Percentiles rank a stretch among this genome's conserved stretches.
Conservation (phyloP, 768 basidiomycete genomes). For the Terana coerulea region DNA sequence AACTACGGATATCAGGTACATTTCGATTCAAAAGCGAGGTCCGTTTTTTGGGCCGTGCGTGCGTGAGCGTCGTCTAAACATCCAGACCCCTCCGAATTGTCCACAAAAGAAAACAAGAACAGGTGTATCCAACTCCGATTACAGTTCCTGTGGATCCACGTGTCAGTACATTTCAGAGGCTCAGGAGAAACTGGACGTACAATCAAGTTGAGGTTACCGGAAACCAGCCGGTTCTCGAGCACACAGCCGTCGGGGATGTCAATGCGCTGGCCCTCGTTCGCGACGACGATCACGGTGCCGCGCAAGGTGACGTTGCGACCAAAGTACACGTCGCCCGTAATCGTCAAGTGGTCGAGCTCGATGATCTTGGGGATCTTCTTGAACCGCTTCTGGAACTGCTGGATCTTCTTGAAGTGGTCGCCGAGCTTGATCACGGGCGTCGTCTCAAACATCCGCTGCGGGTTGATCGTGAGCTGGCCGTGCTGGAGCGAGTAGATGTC, state of each 20-base stretch:
- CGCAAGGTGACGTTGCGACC: conserved; percentile 61
- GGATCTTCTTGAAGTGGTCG: conserved; percentile 73
- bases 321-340: conserved; percentile 65
- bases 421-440: conserved; percentile 77
- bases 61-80: conserved; percentile 1
- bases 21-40: not conserved
- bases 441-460: conserved; percentile 51
- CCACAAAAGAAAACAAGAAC: conserved; percentile 1
- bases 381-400: conserved; percentile 71
- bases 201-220: conserved; percentile 74
- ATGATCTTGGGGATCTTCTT: conserved; percentile 70
- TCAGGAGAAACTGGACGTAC: conserved; percentile 32
- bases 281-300: conserved; percentile 63
- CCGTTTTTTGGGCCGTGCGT: no score
- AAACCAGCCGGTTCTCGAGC: conserved; percentile 58
- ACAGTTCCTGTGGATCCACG: conserved; percentile 26
- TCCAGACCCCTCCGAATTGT: not conserved
- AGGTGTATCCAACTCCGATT: conserved; percentile 13
- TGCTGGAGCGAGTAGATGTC: conserved; percentile 70
- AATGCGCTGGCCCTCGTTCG: conserved; percentile 56
- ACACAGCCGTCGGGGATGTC: conserved; percentile 56
- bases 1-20: no score
- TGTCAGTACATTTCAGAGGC: conserved; percentile 6
- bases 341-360: conserved; percentile 73
- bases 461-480: conserved; percentile 62